phyloP scores from a whole-genome alignment of 352 stramenopile genomes.

The Phytopythium montanum region DNA sequence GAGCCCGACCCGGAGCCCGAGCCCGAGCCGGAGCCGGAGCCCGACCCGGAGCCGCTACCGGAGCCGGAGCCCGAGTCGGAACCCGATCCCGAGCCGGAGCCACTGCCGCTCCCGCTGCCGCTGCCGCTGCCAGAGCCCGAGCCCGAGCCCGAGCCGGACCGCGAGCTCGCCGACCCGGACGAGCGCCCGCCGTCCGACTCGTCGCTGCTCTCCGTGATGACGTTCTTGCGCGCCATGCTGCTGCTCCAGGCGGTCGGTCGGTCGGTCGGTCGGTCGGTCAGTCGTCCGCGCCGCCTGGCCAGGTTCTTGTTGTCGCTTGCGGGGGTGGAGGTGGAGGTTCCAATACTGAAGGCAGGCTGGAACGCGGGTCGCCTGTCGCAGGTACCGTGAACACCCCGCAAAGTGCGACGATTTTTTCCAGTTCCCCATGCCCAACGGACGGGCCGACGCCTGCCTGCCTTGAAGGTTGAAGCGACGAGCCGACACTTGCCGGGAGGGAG shows the following conservation, averaged over 20 bases:
- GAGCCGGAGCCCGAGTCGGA: slow-evolving; percentile 25
- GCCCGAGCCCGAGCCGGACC: slow-evolving; percentile 30
- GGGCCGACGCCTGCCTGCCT: no score
- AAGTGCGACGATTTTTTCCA: no score
- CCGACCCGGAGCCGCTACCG: slow-evolving; percentile 25
- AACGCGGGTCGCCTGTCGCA: no score
- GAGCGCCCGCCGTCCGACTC: slow-evolving; percentile 60
- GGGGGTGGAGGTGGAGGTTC: no score
- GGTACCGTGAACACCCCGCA: no score
- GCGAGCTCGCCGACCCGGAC: slow-evolving; percentile 55
- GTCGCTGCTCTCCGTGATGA: slow-evolving; percentile 70
- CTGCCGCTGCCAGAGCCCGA: slow-evolving; percentile 25
- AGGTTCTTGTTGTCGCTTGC: no score
- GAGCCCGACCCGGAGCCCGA: slow-evolving; percentile 28
- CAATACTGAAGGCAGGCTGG: no score
- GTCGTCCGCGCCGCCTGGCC: no score
- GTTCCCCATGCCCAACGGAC: no score
- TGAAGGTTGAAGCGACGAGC: no score
- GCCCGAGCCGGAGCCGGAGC: slow-evolving; percentile 23
- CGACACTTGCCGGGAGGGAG: background rate
- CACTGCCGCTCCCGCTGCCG: slow-evolving; percentile 21
- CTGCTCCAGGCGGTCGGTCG: background rate
- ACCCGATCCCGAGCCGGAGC: slow-evolving; percentile 30
- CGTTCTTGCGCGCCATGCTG: slow-evolving; percentile 59
- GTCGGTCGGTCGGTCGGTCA: no score